Base-by-base conservation (phyloP, 331 rosid species). In the Prunus yedoensis region DNA sequence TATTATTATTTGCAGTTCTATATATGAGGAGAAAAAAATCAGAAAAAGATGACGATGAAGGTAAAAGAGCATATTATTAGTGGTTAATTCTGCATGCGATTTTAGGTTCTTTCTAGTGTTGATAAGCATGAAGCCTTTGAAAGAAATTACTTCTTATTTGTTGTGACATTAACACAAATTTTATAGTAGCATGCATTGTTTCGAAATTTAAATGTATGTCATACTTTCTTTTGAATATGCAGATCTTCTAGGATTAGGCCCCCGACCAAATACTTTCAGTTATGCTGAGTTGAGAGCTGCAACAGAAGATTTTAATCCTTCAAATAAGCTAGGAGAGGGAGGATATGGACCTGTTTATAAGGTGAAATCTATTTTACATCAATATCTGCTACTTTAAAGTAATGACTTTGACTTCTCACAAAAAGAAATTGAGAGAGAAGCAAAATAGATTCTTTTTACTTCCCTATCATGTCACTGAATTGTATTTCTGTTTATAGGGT, bases 261-360 rank as follows among this genome's bases (percentile, higher is more conserved):
- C 66, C 12, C 66, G 65, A 12, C 77, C 77, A 52, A 57, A 78
- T 38, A 64, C 68, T 14, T 79, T 71, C 28, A 65, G 53, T 66
- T 79, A 79, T 28, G 60, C 68, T 45, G 82, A 79, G 38, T 17
- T 79, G 21, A 72, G 45, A 72, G 62, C 78, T 3, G 82, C 82
- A 63, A 72, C 82, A 2, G 78, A 30, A 7, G 69, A 79, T 46
- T 79, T 79, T 30, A 43, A 6, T 65, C 13, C 59, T 43, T 64
- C 74, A 45, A 72, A 79, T 73, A 79, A 79, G 73, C 68, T 79
- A 18, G 82, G 82, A 38, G 82, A 79, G 53, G 82, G 82, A 17
- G 82, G 82, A 43, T 78, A 63, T 78, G 82, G 82, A 23, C 50
- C 51, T 1, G 82, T 71, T 50, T 78, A 63, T 23, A 78, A 72